A percentile compares a stretch with the other conserved stretches of the same genome.
These are phyloP conservation scores for Claviceps humidiphila DNA, from an alignment of 2,329 filamentous ascomycete genomes.

Conservation along the genomic window DNA sequence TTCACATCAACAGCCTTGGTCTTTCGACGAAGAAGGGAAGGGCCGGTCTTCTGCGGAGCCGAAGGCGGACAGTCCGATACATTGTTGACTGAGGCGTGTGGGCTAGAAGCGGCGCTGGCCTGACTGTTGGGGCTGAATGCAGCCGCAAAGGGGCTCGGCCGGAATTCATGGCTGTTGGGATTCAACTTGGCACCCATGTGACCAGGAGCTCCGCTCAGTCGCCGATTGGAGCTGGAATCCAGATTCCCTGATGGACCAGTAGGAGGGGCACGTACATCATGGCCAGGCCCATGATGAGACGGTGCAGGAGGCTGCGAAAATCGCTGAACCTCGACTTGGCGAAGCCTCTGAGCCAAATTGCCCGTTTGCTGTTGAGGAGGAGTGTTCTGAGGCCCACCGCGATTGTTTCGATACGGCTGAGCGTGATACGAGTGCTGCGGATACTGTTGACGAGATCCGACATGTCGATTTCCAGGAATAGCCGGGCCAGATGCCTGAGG, in stretches of 20 bases:
- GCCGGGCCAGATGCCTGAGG: slow-evolving; percentile 17
- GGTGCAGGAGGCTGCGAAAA: slow-evolving; percentile 28
- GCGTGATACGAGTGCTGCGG: slow-evolving; percentile 32
- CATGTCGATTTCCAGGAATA: slow-evolving; percentile 27
- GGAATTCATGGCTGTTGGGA: slow-evolving; percentile 63
- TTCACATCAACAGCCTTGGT: slow-evolving; percentile 57
- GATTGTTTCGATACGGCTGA: slow-evolving; percentile 35
- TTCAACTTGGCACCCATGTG: slow-evolving; percentile 46
- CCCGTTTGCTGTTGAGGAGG: slow-evolving; percentile 28
- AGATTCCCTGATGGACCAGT: slow-evolving; percentile 54
- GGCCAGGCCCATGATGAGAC: slow-evolving; percentile 39
- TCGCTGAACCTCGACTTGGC: slow-evolving; percentile 39
- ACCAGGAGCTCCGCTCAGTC: slow-evolving; percentile 35
- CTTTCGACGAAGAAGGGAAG: slow-evolving; percentile 54
- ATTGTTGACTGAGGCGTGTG: slow-evolving; percentile 47
- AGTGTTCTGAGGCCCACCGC: slow-evolving; percentile 29
- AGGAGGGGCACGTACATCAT: slow-evolving; percentile 58
- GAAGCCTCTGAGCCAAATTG: slow-evolving; percentile 35
- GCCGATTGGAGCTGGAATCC: slow-evolving; percentile 39
- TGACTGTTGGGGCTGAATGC: slow-evolving; percentile 63
- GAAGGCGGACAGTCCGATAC: slow-evolving; percentile 20
- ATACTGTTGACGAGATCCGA: slow-evolving; percentile 34
- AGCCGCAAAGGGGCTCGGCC: slow-evolving; percentile 67
- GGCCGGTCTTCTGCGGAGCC: slow-evolving; percentile 11
- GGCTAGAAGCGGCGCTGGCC: slow-evolving; percentile 59